These are phyloP conservation scores for Kernera saxatilis DNA, from an alignment of 345 rosid genomes.

Conservation along the genomic window DNA sequence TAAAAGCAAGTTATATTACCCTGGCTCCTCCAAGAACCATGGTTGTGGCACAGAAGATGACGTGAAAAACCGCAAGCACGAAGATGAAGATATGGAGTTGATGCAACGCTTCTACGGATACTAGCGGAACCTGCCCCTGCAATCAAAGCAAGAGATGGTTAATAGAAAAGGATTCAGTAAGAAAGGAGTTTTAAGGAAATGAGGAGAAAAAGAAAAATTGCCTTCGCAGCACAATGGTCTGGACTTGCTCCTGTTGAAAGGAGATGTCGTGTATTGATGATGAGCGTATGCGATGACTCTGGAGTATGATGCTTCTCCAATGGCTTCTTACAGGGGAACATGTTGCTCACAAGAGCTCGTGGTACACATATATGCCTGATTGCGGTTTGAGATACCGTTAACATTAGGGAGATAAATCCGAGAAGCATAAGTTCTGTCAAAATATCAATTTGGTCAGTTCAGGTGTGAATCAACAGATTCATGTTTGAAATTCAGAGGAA, in stretches of 20 bases:
- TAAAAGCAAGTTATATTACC: slow-evolving; percentile 36
- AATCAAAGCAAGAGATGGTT: neutral
- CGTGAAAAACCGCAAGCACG: slow-evolving; percentile 79
- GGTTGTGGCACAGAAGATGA: slow-evolving; percentile 64
- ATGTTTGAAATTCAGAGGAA: neutral
- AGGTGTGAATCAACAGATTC: neutral
- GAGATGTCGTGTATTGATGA: slow-evolving; percentile 36
- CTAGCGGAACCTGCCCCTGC: slow-evolving; percentile 61
- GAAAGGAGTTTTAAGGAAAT: neutral
- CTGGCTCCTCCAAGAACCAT: slow-evolving; percentile 74
- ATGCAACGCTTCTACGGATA: slow-evolving; percentile 76
- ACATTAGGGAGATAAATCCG: slow-evolving; percentile 79
- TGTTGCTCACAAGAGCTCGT: slow-evolving; percentile 34
- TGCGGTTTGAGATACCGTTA: slow-evolving; percentile 54
- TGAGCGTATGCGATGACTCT: slow-evolving; percentile 17
- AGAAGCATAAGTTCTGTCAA: slow-evolving; percentile 89
- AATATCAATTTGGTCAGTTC: slow-evolving; percentile 22
- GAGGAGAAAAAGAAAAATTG: neutral
- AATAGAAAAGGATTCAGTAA: neutral
- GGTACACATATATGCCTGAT: slow-evolving; percentile 64
- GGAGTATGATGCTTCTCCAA: slow-evolving; percentile 26
- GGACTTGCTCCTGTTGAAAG: slow-evolving; percentile 29
- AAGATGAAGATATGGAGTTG: slow-evolving; percentile 87
- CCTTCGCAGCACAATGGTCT: slow-evolving; percentile 39
- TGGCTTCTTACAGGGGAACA: slow-evolving; percentile 72